These are phyloP conservation scores for Cadophora sp. DNA, from an alignment of 2,329 filamentous ascomycete species.

Conservation along the genomic window DNA sequence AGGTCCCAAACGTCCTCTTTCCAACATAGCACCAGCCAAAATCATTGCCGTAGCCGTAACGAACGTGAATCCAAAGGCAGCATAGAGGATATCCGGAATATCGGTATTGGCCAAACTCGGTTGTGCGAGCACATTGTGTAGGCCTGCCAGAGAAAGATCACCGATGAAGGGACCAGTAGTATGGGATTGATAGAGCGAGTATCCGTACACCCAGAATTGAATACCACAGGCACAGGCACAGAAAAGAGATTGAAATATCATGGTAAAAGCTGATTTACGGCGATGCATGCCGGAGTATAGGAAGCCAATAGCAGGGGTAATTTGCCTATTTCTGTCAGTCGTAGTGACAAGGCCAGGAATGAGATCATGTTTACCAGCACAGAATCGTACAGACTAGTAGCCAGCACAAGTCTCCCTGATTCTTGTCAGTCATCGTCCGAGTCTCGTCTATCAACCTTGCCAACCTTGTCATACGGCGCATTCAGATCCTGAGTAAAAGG, in stretches of 20 bases:
- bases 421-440: background rate
- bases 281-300: constrained; percentile 21
- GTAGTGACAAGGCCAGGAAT: background rate
- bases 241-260: constrained; percentile 20
- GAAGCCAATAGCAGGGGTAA: constrained; percentile 18
- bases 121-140: constrained; percentile 18
- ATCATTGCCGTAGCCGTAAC: constrained; percentile 21
- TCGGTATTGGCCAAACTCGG: constrained; percentile 19
- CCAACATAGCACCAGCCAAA: constrained; percentile 14
- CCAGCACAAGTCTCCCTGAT: constrained; percentile 18
- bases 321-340: constrained; percentile 3
- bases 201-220: constrained; percentile 19
- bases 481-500: constrained; percentile 22
- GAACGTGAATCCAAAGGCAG: constrained; percentile 17
- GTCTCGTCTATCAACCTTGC: too few species aligned
- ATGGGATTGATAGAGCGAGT: constrained; percentile 19
- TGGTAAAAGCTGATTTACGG: constrained; percentile 21
- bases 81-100: constrained; percentile 21
- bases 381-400: constrained; percentile 5
- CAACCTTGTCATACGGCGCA: constrained; percentile 19
- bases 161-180: constrained; percentile 17
- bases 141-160: constrained; percentile 16
- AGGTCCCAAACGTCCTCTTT: background rate
- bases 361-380: background rate
- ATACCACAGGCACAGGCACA: constrained; percentile 16